phyloP scores from a whole-genome alignment of 169 alveolate species.

The Cryptosporidium viatorum region DNA sequence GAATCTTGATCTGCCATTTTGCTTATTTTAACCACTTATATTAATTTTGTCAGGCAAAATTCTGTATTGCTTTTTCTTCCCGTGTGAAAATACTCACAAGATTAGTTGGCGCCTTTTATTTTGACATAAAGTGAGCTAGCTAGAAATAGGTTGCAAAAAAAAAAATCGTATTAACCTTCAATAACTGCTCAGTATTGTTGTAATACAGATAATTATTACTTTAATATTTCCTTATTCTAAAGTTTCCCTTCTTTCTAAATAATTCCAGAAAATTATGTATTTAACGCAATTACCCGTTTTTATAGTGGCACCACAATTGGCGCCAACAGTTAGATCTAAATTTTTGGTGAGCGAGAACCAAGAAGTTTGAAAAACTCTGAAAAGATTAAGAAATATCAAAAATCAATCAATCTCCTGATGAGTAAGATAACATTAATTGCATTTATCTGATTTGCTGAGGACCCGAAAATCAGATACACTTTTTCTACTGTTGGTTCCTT shows the following conservation, averaged over 20 bases:
- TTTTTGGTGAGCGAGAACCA: neutral
- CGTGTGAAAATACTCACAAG: slow-evolving; percentile 34
- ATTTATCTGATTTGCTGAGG: neutral
- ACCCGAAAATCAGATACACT: neutral
- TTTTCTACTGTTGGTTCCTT: neutral
- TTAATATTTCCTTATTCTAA: neutral
- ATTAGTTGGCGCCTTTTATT: slow-evolving; percentile 35
- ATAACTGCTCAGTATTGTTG: neutral
- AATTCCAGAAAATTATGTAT: neutral
- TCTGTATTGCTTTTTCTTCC: neutral
- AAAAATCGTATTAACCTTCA: neutral
- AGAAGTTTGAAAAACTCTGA: neutral
- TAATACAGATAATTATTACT: neutral
- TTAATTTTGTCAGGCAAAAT: neutral
- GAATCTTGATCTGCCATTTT: slow-evolving; percentile 17
- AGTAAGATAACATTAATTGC: neutral
- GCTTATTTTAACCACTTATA: neutral
- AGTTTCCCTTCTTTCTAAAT: neutral
- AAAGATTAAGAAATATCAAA: neutral
- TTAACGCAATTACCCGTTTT: neutral
- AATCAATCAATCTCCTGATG: neutral
- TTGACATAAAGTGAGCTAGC: neutral
- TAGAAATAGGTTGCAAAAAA: neutral
- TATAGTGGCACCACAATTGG: slow-evolving; percentile 4
- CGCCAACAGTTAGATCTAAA: slow-evolving; percentile 23